These are phyloP conservation scores for Kingdonia uniflora DNA, from an alignment of 164 flowering plant genomes.

Conservation along the genomic window DNA sequence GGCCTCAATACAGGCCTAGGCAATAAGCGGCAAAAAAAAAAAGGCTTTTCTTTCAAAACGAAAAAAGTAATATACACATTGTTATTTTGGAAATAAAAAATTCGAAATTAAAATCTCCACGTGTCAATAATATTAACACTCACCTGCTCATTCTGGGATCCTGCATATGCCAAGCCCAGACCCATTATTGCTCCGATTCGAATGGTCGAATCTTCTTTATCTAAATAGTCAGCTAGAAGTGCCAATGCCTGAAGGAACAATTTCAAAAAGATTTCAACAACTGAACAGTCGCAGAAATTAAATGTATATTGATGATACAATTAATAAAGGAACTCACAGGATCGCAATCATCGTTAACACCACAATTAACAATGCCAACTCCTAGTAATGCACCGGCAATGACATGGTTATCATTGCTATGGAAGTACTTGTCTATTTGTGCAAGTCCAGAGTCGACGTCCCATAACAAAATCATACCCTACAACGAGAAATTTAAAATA, in stretches of 20 bases:
- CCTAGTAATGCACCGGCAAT: constrained; percentile 87
- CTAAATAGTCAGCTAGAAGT: constrained; percentile 61
- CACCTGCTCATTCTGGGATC: constrained; percentile 82
- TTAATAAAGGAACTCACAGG: constrained; percentile 48
- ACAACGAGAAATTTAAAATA: background rate
- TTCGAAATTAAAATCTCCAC: no score
- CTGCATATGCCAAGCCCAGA: constrained; percentile 90
- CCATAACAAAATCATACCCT: constrained; percentile 97
- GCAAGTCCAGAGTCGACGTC: constrained; percentile 94
- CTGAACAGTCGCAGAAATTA: background rate
- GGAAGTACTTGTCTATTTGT: constrained; percentile 87
- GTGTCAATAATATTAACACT: background rate
- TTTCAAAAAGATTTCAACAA: background rate
- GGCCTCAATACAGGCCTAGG: no score
- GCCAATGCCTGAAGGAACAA: constrained; percentile 64
- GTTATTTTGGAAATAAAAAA: no score
- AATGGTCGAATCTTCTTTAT: constrained; percentile 68
- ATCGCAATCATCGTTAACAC: constrained; percentile 80
- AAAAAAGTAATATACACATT: no score
- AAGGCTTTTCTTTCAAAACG: no score
- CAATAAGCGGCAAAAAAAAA: no score
- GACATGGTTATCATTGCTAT: constrained; percentile 75
- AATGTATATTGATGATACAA: background rate
- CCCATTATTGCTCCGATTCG: constrained; percentile 98
- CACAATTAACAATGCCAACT: constrained; percentile 86